These are phyloP conservation scores for Solanum hybrid DNA, from an alignment of 305 asterid genomes.

Conservation along the genomic window DNA sequence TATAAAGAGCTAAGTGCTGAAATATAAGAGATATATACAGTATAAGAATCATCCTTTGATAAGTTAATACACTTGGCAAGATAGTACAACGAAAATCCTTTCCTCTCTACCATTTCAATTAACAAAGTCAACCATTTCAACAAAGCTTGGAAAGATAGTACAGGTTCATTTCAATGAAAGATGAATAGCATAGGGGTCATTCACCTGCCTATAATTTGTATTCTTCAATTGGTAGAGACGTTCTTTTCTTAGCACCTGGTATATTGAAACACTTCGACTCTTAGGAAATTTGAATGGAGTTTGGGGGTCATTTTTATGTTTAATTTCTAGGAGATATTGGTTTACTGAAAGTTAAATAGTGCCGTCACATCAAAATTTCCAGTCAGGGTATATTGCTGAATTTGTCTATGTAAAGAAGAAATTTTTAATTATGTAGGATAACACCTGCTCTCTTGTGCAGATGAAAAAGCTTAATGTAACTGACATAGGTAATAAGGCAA, in stretches of 20 bases:
- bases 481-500: neutral
- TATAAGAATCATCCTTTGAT: neutral
- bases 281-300: neutral
- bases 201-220: neutral
- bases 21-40: neutral
- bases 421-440: neutral
- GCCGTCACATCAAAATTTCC: neutral
- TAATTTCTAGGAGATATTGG: neutral
- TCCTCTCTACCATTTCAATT: neutral
- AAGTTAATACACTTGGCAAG: neutral
- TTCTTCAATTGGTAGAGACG: neutral
- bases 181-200: neutral
- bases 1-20: neutral
- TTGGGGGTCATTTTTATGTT: neutral
- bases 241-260: neutral
- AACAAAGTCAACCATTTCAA: neutral
- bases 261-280: neutral
- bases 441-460: neutral
- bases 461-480: neutral
- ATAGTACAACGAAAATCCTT: neutral
- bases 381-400: neutral
- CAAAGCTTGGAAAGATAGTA: neutral
- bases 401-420: neutral
- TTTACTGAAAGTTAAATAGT: neutral
- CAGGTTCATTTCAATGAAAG: neutral